Evolutionary conservation across 148 eudicot species (phyloP).

Genomic region (Fagopyrum tataricum): DNA sequence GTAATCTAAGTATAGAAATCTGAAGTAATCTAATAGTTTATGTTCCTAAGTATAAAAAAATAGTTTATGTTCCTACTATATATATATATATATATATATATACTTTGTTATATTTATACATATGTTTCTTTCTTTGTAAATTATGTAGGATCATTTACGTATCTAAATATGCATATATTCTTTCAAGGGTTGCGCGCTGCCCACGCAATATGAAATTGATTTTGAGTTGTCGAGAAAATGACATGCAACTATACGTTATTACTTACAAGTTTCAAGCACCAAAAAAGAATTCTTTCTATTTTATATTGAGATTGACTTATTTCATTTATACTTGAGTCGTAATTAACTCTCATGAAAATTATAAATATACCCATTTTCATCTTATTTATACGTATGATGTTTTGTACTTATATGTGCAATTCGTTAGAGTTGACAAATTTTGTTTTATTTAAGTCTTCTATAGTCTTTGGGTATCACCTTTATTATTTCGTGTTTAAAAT

Average conservation of each 20-base stretch:
- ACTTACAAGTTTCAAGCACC: not conserved
- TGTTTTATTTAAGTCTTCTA: no score
- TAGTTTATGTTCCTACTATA: no score
- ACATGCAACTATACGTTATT: conserved; percentile 6
- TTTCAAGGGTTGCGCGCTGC: not conserved
- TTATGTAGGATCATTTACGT: not conserved
- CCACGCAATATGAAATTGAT: not conserved
- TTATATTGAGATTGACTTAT: no score
- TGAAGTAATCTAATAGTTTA: no score
- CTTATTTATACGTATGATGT: not conserved
- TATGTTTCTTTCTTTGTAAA: not conserved
- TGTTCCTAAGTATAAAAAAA: no score
- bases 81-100: not conserved
- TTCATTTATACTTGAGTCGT: not conserved
- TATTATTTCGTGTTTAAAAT: no score
- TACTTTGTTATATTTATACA: no score
- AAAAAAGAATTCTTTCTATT: not conserved
- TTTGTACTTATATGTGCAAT: no score
- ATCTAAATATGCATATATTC: not conserved
- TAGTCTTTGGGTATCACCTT: no score
- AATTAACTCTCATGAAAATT: not conserved
- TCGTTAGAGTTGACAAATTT: no score
- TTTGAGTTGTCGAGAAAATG: conserved; percentile 2
- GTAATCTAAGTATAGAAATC: no score
- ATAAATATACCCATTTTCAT: not conserved